These are phyloP conservation scores for Cardiospermum halicacabum DNA, from an alignment of 345 rosid genomes.

Conservation along the genomic window DNA sequence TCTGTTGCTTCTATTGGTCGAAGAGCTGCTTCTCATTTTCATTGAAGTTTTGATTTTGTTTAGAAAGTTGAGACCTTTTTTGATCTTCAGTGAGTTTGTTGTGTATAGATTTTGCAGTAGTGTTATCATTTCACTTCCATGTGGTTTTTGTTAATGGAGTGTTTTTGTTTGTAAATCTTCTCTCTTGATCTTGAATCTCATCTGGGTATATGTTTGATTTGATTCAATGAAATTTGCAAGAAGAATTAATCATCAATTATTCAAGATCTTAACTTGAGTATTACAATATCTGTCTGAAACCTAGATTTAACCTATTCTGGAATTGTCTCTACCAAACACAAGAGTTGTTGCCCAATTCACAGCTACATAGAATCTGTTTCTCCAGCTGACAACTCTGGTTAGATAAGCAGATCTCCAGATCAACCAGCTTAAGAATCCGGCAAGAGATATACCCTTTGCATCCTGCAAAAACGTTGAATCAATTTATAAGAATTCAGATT, in stretches of 20 bases:
- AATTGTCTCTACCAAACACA: slow-evolving; percentile 68
- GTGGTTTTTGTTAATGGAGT: not conserved
- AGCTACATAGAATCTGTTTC: slow-evolving; percentile 66
- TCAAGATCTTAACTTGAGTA: too few species aligned
- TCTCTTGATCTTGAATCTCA: not conserved
- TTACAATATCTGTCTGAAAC: too few species aligned
- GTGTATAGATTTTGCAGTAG: not conserved
- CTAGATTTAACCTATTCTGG: slow-evolving; percentile 43
- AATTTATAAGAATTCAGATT: not conserved
- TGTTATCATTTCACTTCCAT: not conserved
- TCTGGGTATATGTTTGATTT: not conserved
- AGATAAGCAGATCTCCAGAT: slow-evolving; percentile 73
- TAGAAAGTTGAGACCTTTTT: not conserved
- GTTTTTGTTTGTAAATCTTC: not conserved
- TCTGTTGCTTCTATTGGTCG: slow-evolving; percentile 45
- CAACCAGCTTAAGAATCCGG: slow-evolving; percentile 57
- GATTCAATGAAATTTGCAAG: not conserved
- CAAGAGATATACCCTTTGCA: slow-evolving; percentile 48
- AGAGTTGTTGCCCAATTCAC: slow-evolving; percentile 75
- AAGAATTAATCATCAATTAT: not conserved
- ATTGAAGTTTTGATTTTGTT: slow-evolving; percentile 15
- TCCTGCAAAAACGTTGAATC: slow-evolving; percentile 29
- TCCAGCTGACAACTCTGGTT: slow-evolving; percentile 70
- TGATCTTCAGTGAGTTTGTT: not conserved
- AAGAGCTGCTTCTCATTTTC: slow-evolving; percentile 24